Evolutionary conservation across 202 grass and related monocot genomes (phyloP), one percentile per base, ranked within the genome.

Genomic region (Zoysia matrella): DNA sequence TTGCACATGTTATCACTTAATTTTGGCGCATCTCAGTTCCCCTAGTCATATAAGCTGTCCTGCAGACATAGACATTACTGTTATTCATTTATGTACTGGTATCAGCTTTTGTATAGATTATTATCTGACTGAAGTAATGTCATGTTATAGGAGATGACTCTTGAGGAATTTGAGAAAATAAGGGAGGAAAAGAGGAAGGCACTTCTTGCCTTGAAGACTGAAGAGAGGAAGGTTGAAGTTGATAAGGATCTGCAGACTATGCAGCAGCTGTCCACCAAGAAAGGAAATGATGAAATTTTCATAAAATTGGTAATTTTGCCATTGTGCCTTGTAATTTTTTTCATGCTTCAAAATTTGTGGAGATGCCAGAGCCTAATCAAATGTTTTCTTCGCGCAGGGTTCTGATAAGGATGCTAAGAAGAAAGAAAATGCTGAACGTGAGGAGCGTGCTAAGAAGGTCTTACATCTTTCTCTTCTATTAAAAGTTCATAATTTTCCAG

Each of bases 131-230:
- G 6, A 78, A 60, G 53, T 82, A 22, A 6, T 79, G 44, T 86
- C 16, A 54, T 69, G 61, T 74, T 80, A 3, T 81, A 98, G 96
- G 96, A 98, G 75, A 98, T 99, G 96, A 99, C 96, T 53, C 86
- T 95, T 40, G 96, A 99, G 51, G 96, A 99, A 70, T 99, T 90
- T 88, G 92, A 99, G 75, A 99, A 99, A 86, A 47, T 99, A 79
- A 85, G 78, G 81, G 96, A 99, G 83, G 93, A 95, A 82, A 99
- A 94, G 83, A 52, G 96, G 60, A 99, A 92, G 70, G 85, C 93
- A 46, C 85, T 99, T 53, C 77, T 93, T 80, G 86, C 86, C 46
- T 67, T 93, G 65, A 95, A 89, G 88, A 80, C 85, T 67, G 92
- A 91, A 69, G 96, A 99, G 80, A 99, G 96, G 68, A 95, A 99